Percentiles rank a stretch among this genome's conserved stretches.
These are phyloP conservation scores for Clarkia xantiana DNA, from an alignment of 345 rosid species.

Conservation along the genomic window DNA sequence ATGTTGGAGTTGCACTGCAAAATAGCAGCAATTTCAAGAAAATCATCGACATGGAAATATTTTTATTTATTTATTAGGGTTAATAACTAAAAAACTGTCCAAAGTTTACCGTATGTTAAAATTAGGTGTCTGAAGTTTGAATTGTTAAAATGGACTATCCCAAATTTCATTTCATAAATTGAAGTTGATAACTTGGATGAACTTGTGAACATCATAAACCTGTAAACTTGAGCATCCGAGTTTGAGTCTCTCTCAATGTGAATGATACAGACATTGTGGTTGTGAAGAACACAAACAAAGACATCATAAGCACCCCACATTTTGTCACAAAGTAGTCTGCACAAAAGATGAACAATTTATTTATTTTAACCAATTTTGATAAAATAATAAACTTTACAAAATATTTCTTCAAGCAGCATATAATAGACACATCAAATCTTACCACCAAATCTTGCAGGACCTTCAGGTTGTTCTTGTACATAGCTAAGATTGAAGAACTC, in stretches of 20 bases:
- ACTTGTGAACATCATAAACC: conserved; percentile 27
- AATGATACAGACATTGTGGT: conserved; percentile 99
- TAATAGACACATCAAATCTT: conserved; percentile 7
- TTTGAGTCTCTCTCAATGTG: conserved; percentile 94
- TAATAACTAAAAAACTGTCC: too few relatives aligned
- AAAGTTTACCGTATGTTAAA: too few relatives aligned
- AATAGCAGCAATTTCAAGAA: not conserved
- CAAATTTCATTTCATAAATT: too few relatives aligned
- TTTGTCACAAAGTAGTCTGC: conserved; percentile 95
- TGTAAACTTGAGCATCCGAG: conserved; percentile 95
- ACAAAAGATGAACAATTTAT: conserved; percentile 8
- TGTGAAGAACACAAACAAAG: conserved; percentile 90
- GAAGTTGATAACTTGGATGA: not conserved
- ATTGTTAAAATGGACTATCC: too few relatives aligned
- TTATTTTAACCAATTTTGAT: not conserved
- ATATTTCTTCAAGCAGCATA: too few relatives aligned
- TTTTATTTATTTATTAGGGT: too few relatives aligned
- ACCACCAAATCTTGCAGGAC: conserved; percentile 91
- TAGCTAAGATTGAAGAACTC: conserved; percentile 90
- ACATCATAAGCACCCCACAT: conserved; percentile 99
- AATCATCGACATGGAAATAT: too few relatives aligned
- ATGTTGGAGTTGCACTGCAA: conserved; percentile 99
- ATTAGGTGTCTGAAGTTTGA: too few relatives aligned
- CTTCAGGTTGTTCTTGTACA: conserved; percentile 66
- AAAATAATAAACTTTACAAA: not conserved